Evolutionary conservation across 2,329 filamentous ascomycete genomes (phyloP).

Genomic region (Alternaria longipes): DNA sequence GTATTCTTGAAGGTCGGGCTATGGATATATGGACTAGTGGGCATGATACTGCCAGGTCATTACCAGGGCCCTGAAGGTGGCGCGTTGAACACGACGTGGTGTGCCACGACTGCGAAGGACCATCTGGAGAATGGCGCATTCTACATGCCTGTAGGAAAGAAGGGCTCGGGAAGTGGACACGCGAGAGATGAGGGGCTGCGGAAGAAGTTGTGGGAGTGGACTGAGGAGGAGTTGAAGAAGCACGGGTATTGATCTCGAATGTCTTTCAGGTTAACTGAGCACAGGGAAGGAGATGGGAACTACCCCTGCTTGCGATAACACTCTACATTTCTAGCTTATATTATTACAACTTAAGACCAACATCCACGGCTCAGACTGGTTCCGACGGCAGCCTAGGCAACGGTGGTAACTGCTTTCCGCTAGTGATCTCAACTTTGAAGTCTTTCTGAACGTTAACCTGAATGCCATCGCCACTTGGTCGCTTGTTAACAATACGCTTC

Average conservation of each 20-base stretch:
- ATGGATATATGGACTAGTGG: constrained; percentile 38
- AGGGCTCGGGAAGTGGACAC: constrained; percentile 33
- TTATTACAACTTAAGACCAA: neutral
- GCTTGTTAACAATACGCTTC: constrained; percentile 3
- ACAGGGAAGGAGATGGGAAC: neutral
- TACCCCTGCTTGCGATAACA: neutral
- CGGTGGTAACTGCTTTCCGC: neutral
- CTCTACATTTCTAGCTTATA: neutral
- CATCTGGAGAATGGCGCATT: constrained; percentile 55
- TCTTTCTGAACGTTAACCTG: constrained; percentile 12
- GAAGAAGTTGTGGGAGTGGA: constrained; percentile 52
- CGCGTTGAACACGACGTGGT: constrained; percentile 56
- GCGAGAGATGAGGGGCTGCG: constrained; percentile 42
- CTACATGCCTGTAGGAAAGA: constrained; percentile 50
- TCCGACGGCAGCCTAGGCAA: neutral
- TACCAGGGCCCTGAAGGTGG: constrained; percentile 44
- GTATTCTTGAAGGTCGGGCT: constrained; percentile 35
- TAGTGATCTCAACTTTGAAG: constrained; percentile 8
- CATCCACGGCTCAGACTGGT: neutral
- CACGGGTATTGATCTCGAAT: constrained; percentile 37
- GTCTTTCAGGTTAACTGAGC: neutral
- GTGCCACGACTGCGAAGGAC: constrained; percentile 44
- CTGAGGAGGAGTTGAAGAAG: constrained; percentile 45
- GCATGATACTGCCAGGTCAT: constrained; percentile 40
- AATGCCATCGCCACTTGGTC: neutral